Percentiles rank a stretch among this genome's conserved stretches.
Evolutionary conservation across 2,329 filamentous ascomycete species (phyloP).

Genomic region (Claviceps fusiformis): DNA sequence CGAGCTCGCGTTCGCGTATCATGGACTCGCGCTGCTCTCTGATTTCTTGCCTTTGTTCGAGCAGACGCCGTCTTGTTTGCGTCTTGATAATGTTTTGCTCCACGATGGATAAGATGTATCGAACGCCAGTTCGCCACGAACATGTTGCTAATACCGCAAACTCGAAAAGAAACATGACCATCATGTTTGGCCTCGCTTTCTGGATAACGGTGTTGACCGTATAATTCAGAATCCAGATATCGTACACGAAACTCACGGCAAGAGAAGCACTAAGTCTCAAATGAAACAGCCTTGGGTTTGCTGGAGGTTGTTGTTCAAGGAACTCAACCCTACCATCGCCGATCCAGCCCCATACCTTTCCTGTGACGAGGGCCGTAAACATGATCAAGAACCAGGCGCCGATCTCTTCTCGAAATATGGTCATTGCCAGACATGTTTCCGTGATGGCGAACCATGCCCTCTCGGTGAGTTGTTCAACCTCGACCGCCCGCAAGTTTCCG

Average conservation of each 20-base stretch:
- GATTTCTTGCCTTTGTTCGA: conserved; percentile 55
- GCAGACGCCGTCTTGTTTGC: conserved; percentile 58
- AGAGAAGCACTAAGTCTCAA: conserved; percentile 67
- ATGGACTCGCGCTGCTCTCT: conserved; percentile 42
- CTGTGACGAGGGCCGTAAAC: conserved; percentile 84
- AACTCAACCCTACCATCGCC: conserved; percentile 88
- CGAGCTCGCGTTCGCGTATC: conserved; percentile 32
- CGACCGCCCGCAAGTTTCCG: conserved; percentile 77
- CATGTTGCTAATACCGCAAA: conserved; percentile 77
- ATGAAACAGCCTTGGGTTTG: conserved; percentile 82
- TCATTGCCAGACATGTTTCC: conserved; percentile 95
- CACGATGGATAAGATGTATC: conserved; percentile 65
- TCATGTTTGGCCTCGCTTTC: conserved; percentile 90
- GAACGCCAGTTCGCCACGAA: conserved; percentile 63
- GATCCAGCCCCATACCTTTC: conserved; percentile 98
- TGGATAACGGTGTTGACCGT: conserved; percentile 71
- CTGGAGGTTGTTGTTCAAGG: conserved; percentile 85
- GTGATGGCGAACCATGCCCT: conserved; percentile 97
- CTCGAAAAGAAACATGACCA: conserved; percentile 99
- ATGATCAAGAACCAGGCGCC: conserved; percentile 91
- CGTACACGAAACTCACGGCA: conserved; percentile 64
- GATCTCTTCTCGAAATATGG: conserved; percentile 90
- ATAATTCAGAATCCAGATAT: conserved; percentile 68
- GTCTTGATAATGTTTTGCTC: conserved; percentile 63
- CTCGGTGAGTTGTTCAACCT: conserved; percentile 94